Evolutionary conservation across 2,329 filamentous ascomycete genomes (phyloP).

Genomic region (Curvularia verruculosa): DNA sequence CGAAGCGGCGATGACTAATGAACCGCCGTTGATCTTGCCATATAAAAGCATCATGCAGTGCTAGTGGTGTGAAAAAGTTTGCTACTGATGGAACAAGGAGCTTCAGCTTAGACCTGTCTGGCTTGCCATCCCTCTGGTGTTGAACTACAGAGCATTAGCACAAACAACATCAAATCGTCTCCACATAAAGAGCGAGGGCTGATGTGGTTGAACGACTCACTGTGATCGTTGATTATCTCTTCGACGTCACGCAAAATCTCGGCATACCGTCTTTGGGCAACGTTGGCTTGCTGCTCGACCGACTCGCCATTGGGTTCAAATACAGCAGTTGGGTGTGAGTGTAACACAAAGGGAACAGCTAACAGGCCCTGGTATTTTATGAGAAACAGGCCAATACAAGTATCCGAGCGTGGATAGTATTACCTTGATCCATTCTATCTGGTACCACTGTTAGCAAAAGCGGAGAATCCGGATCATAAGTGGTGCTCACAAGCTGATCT

Average conservation of each 20-base stretch:
- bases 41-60: constrained; percentile 86
- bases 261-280: constrained; percentile 85
- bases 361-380: constrained; percentile 60
- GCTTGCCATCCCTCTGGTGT: constrained; percentile 69
- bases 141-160: constrained; percentile 59
- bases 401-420: not conserved
- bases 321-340: constrained; percentile 89
- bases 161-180: not conserved
- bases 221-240: constrained; percentile 88
- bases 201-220: constrained; percentile 54
- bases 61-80: constrained; percentile 89
- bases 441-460: constrained; percentile 17
- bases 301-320: constrained; percentile 72
- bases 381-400: not conserved
- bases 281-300: constrained; percentile 74
- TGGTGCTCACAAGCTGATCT: constrained; percentile 80
- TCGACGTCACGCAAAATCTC: constrained; percentile 97
- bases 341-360: constrained; percentile 93
- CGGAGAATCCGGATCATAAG: not conserved
- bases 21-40: constrained; percentile 85
- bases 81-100: constrained; percentile 89
- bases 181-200: too few species aligned
- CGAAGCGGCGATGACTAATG: constrained; percentile 90
- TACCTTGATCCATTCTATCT: constrained; percentile 91
- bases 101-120: constrained; percentile 84